These are phyloP conservation scores for Mychonastes homosphaera DNA, from an alignment of 139 green algal genomes.

Conservation along the genomic window DNA sequence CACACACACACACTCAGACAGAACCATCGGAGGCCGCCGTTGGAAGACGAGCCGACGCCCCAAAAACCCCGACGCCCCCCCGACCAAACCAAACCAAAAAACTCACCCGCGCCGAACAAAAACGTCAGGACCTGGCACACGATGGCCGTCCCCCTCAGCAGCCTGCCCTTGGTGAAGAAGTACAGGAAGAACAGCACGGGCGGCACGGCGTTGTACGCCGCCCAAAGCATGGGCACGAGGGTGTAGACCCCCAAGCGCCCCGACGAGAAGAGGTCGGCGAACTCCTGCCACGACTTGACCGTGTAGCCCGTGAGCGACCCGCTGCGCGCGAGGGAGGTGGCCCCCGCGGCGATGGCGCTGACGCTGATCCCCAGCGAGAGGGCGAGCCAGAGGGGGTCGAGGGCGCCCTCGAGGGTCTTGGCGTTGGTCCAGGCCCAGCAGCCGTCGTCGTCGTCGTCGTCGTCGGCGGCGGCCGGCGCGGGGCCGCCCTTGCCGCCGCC, in stretches of 20 bases:
- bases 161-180: constrained; percentile 20
- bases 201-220: constrained; percentile 19
- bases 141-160: constrained; percentile 8
- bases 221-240: constrained; percentile 21
- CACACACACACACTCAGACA: too few relatives aligned
- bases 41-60: too few relatives aligned
- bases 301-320: background rate
- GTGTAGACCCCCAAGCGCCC: constrained; percentile 16
- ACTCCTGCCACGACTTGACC: constrained; percentile 10
- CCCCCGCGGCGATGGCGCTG: constrained; percentile 6
- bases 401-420: constrained; percentile 16
- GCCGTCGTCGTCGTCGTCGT: too few relatives aligned
- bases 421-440: constrained; percentile 23
- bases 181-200: constrained; percentile 22
- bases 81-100: too few relatives aligned
- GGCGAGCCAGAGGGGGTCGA: constrained; percentile 13
- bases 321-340: constrained; percentile 8
- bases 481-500: too few relatives aligned
- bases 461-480: too few relatives aligned
- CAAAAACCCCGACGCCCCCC: background rate
- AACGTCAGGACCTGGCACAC: constrained; percentile 6
- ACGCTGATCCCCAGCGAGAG: constrained; percentile 12
- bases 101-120: constrained; percentile 13
- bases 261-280: constrained; percentile 3
- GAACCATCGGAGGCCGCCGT: too few relatives aligned